phyloP scores from a whole-genome alignment of 345 rosid genomes.

The Pistacia vera region DNA sequence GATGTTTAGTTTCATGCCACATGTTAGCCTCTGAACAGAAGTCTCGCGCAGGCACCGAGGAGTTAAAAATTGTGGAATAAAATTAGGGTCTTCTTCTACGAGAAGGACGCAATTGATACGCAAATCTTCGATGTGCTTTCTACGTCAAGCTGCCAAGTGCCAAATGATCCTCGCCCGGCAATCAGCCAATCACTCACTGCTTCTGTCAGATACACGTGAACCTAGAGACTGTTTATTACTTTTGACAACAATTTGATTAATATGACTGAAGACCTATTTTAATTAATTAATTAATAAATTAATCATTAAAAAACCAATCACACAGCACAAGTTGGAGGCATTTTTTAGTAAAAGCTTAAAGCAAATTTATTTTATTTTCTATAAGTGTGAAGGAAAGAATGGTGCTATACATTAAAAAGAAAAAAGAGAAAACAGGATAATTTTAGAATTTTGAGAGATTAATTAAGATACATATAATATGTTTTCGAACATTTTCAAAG shows the following conservation, averaged over 20 bases:
- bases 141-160: background rate
- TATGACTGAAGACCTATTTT: background rate
- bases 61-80: background rate
- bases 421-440: too few relatives aligned
- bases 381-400: too few relatives aligned
- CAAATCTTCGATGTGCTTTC: background rate
- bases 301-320: too few relatives aligned
- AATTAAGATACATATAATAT: too few relatives aligned
- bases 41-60: background rate
- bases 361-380: too few relatives aligned
- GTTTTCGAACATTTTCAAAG: too few relatives aligned
- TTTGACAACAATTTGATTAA: too few relatives aligned
- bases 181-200: background rate
- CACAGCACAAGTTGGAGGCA: too few relatives aligned
- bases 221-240: background rate
- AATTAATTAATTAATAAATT: too few relatives aligned
- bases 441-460: too few relatives aligned
- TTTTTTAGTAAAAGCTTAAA: too few relatives aligned
- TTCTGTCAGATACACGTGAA: background rate
- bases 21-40: background rate
- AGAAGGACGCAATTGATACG: background rate
- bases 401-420: too few relatives aligned
- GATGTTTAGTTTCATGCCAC: background rate
- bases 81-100: background rate
- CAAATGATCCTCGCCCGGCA: background rate